Percentiles rank a stretch among this genome's conserved stretches.
phyloP scores from a whole-genome alignment of 164 flowering plant species.

The Umbilicus rupestris region DNA sequence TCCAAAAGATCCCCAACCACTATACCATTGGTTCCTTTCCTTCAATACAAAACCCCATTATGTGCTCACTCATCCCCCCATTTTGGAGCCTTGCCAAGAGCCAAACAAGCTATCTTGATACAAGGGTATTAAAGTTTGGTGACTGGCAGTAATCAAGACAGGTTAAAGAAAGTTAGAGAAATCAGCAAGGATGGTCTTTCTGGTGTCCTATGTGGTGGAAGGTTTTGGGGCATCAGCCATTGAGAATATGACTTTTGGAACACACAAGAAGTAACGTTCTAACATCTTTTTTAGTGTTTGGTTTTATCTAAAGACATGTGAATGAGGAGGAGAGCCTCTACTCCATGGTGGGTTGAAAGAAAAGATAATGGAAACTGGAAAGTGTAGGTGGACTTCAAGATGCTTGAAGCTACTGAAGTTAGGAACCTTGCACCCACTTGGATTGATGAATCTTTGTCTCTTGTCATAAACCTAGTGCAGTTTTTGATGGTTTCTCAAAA shows the following conservation, averaged over 20 bases:
- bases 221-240: background rate
- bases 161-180: background rate
- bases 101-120: background rate
- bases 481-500: too few species aligned
- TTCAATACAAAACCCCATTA: background rate
- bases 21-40: background rate
- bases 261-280: background rate
- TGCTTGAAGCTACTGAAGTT: background rate
- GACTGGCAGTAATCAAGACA: background rate
- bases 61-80: background rate
- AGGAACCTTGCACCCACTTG: background rate
- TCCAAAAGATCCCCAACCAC: background rate
- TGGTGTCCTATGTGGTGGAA: background rate
- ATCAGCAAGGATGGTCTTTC: background rate
- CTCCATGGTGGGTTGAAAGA: background rate
- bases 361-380: background rate
- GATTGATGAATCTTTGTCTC: background rate
- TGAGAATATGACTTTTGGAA: background rate
- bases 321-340: background rate
- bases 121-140: background rate
- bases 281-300: background rate
- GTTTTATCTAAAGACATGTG: background rate
- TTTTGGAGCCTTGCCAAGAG: slow-evolving; percentile 1
- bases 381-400: too few species aligned
- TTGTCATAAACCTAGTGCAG: too few species aligned